Conservation (phyloP, 148 eudicot genomes). For the Rhododendron henanense region DNA sequence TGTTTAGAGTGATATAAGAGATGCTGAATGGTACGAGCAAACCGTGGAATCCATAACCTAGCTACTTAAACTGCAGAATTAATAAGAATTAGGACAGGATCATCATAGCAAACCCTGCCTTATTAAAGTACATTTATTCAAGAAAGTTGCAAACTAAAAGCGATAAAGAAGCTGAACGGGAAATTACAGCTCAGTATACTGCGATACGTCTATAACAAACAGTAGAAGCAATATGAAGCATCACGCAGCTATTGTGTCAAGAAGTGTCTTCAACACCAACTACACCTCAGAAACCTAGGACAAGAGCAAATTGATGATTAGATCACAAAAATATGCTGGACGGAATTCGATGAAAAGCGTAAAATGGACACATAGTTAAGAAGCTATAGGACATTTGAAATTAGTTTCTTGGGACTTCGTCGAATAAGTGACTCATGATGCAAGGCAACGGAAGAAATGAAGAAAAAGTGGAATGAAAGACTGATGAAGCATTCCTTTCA, state of each 20-base stretch:
- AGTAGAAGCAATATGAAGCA: background rate
- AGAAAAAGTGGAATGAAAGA: background rate
- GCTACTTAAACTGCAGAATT: background rate
- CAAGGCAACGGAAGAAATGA: background rate
- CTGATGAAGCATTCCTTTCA: background rate
- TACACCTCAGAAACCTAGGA: background rate
- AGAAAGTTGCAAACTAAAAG: background rate
- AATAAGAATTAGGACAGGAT: background rate
- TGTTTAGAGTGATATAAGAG: background rate
- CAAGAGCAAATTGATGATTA: background rate
- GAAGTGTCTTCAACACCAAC: background rate
- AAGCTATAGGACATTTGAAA: background rate
- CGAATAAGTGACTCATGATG: background rate
- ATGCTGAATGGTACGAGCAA: background rate
- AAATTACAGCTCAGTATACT: background rate
- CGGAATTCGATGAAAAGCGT: background rate
- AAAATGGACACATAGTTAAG: background rate
- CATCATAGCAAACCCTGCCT: too few relatives aligned
- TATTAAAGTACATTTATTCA: too few relatives aligned
- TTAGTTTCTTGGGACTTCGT: background rate
- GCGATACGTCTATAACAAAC: too few relatives aligned
- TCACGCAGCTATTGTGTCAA: background rate
- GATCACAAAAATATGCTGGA: background rate
- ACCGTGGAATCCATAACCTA: background rate
- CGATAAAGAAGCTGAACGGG: background rate